Conservation (phyloP, 192 early-diverging fungal species). For the Gigaspora rosea region DNA sequence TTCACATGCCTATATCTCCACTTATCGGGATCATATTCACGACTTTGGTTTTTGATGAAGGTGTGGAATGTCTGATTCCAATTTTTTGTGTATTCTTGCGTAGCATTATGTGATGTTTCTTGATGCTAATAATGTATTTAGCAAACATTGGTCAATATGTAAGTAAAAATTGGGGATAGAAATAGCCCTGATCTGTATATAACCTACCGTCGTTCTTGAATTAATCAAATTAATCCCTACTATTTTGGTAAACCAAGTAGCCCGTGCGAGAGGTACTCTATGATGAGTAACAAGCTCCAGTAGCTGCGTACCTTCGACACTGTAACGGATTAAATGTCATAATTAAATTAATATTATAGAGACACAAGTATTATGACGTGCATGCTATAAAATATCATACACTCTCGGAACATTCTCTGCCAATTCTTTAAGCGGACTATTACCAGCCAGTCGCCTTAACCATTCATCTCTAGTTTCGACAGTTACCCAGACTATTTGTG, state of each 20-base stretch:
- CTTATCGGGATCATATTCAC: conserved; percentile 10
- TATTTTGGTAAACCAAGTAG: conserved; percentile 73
- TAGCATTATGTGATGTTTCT: too few species aligned
- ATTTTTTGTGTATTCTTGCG: not conserved
- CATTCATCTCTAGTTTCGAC: conserved; percentile 56
- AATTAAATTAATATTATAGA: not conserved
- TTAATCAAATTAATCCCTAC: conserved; percentile 63
- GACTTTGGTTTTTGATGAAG: not conserved
- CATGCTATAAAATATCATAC: not conserved
- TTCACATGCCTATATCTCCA: conserved; percentile 9
- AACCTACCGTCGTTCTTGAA: conserved; percentile 50
- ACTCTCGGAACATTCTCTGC: conserved; percentile 47
- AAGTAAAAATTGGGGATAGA: not conserved
- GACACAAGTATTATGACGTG: not conserved
- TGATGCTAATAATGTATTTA: not conserved
- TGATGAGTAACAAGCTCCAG: conserved; percentile 55
- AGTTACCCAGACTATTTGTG: conserved; percentile 46
- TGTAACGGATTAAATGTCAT: conserved; percentile 6
- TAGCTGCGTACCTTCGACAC: conserved; percentile 63
- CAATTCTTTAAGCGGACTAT: conserved; percentile 47
- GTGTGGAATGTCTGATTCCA: not conserved
- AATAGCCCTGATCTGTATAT: not conserved
- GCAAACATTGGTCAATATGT: not conserved
- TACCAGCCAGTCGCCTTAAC: conserved; percentile 50
- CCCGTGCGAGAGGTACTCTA: conserved; percentile 61